Base-by-base conservation (phyloP, 345 rosid genomes). In the Rhizophora mangle region DNA sequence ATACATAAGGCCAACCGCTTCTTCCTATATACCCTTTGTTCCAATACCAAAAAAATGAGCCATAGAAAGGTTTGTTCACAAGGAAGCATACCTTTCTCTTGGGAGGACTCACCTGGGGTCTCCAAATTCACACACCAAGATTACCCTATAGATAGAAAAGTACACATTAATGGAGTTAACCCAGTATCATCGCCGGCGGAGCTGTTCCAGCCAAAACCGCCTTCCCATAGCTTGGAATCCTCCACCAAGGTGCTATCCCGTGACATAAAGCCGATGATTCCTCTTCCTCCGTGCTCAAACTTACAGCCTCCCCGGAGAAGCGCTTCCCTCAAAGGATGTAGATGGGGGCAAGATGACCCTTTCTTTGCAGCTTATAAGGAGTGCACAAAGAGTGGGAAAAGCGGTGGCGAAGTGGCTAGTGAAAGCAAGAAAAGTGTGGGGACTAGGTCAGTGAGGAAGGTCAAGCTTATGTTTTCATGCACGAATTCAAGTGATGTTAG, bases 61-160 rank as follows among this genome's bases (percentile, higher is more conserved):
- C 81, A 72, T 63, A 60, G 80, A 53, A 81, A 82, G 65, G 80
- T 81, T 60, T 65, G 58, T 24, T 89, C 94, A 21, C 87, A 84
- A 21, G 89, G 94, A 22, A 86, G 74, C 80, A 68, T 89, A 72
- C 91, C 94, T 67, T 89, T 86, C 65, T 86, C 91, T 6, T 89
- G 91, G 91, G 94, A 89, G 72, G 80, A 82, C 73, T 76, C 71
- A 21, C 91, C 91, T 2, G 94, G 94, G 5, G 71, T 89, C 61
- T 85, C 91, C 60, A 89, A 84, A 72, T 36, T 72, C 68, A 39
- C 22, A n/a, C 68, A 27, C 66, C 68, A 59, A 29, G 66, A 61
- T 22, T 67, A 46, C 81, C 72, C 68, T 65, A 27, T n/a, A 6
- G 75, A 70, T 22, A 8, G 0, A 27, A 77, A 64, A 46, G n/a